Evolutionary conservation across 108 stramenopile genomes (phyloP), one percentile per base, ranked within the genome.

Genomic region (Cyclotella sp.): DNA sequence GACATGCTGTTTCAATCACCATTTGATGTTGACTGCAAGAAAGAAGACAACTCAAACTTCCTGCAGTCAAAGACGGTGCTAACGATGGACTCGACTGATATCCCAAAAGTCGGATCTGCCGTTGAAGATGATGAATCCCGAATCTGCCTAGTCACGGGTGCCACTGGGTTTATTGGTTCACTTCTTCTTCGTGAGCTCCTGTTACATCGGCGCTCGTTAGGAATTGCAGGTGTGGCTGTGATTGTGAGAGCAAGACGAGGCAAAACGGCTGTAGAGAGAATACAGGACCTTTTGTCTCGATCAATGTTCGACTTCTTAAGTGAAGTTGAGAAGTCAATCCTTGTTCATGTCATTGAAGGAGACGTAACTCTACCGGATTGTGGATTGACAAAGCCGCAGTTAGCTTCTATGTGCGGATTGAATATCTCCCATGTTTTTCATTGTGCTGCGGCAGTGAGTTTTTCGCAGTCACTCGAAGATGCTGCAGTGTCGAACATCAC

Each of bases 81-180:
- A 21, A 27, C 71, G 6, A 28, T 85, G 29, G 75, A 74, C 30
- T 74, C 39, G 18, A 78, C 80, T 40, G 61, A 51, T 39, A 53
- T 82, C 9, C 72, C 72, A 39, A n/a, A 52, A 18, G 43, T 27
- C 4, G 18, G 14, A 45, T 40, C 52, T 41, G 39, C 63, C 13
- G 5, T 39, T 7, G 28, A 45, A 22, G 64, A 64, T 28, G 63
- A 79, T 39, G 42, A 67, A 26, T 5, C n/a, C 11, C 78, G 68
- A 65, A 83, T 66, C n/a, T 87, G 85, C 22, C 41, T 96, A 11
- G 64, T 96, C 55, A 94, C 95, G 0, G 95, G 95, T n/a, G 88
- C 88, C 9, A 96, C 95, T 15, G 95, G 95, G 2, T 94, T 96
- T 75, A 84, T 96, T 18, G 95, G 95, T 9, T 91, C 91, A 0